These are phyloP conservation scores for Akebia trifoliata DNA, from an alignment of 164 flowering plant species.

Conservation along the genomic window DNA sequence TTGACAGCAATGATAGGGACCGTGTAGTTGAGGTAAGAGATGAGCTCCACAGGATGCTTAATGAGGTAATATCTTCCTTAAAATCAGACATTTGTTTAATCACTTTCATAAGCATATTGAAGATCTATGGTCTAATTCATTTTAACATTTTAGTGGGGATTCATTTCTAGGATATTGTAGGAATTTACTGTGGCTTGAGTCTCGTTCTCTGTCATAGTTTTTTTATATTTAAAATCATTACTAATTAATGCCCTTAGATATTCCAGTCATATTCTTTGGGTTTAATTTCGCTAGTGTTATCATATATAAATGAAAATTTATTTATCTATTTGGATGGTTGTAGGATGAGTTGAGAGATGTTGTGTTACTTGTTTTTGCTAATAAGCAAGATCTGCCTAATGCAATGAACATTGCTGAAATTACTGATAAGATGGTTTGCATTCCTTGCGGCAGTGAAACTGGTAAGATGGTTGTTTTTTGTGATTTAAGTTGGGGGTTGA, in stretches of 20 bases:
- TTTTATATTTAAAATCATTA: not conserved
- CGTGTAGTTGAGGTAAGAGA: conserved; percentile 7
- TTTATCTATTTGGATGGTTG: too few species aligned
- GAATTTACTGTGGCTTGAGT: too few species aligned
- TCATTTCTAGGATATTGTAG: too few species aligned
- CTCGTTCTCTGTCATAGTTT: not conserved
- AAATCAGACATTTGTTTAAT: too few species aligned
- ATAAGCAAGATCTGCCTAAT: conserved; percentile 87
- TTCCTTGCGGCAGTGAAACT: conserved; percentile 76
- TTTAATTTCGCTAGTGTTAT: too few species aligned
- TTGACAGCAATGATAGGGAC: conserved; percentile 3
- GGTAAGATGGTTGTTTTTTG: conserved; percentile 43
- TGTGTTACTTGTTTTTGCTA: conserved; percentile 74
- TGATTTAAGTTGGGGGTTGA: too few species aligned
- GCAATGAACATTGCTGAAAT: conserved; percentile 90
- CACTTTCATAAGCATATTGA: too few species aligned
- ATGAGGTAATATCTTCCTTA: not conserved
- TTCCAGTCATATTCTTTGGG: too few species aligned
- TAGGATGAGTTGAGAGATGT: conserved; percentile 79
- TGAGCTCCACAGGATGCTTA: conserved; percentile 5
- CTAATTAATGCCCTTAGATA: too few species aligned
- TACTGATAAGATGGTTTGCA: conserved; percentile 78
- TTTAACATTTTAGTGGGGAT: too few species aligned
- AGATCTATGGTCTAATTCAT: too few species aligned
- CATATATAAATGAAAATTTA: too few species aligned